Percentiles rank a stretch among this genome's conserved stretches.
Evolutionary conservation across 2,329 filamentous ascomycete genomes (phyloP).

Genomic region (Acephala macrosclerotiorum): DNA sequence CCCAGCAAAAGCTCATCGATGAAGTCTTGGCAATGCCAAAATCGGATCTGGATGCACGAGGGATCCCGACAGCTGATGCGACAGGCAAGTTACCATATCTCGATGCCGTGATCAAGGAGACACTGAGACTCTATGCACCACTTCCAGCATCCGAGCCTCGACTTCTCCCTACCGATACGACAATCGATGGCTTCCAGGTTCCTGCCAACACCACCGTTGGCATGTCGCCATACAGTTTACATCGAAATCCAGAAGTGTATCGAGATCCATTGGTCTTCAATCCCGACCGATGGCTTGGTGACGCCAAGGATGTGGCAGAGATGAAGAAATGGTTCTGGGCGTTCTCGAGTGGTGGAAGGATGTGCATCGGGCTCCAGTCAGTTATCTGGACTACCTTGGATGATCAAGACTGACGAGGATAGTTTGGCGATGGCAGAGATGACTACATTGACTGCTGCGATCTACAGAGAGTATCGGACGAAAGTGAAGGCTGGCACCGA

Average conservation of each 20-base stretch:
- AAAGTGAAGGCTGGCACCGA: constrained; percentile 41
- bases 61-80: constrained; percentile 46
- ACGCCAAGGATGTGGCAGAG: constrained; percentile 42
- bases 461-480: constrained; percentile 54
- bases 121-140: constrained; percentile 56
- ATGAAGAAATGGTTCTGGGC: constrained; percentile 64
- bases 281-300: constrained; percentile 58
- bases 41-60: constrained; percentile 37
- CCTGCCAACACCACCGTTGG: constrained; percentile 58
- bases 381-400: constrained; percentile 3
- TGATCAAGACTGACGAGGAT: background rate
- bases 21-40: constrained; percentile 49
- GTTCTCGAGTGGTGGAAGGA: constrained; percentile 70
- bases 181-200: constrained; percentile 49
- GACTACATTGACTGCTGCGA: constrained; percentile 52
- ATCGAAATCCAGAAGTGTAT: constrained; percentile 58
- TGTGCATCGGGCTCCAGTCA: constrained; percentile 64
- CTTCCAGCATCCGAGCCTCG: constrained; percentile 60
- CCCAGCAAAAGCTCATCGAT: constrained; percentile 53
- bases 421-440: constrained; percentile 59
- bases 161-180: constrained; percentile 45
- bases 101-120: constrained; percentile 58
- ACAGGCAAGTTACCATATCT: constrained; percentile 52
- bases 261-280: constrained; percentile 56
- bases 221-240: constrained; percentile 59